Evolutionary conservation across 768 basidiomycete species (phyloP).

Genomic region (Xerocomellus chrysenteron): DNA sequence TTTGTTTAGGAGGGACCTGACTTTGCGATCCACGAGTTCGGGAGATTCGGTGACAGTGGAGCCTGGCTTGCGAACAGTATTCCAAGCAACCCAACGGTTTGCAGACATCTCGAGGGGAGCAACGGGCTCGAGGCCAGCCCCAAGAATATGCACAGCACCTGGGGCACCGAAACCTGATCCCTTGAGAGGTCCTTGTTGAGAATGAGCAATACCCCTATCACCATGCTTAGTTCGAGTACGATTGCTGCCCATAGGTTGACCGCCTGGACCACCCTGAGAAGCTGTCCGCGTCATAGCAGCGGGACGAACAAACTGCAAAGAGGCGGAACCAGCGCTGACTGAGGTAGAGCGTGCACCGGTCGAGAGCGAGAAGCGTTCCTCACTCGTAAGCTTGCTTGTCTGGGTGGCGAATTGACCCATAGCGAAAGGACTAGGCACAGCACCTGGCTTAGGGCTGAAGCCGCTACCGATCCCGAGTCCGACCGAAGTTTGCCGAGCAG

Average conservation of each 20-base stretch:
- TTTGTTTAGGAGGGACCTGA: constrained; percentile 90
- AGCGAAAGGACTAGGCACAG: constrained; percentile 33
- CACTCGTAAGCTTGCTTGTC: constrained; percentile 59
- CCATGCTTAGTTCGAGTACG: constrained; percentile 83
- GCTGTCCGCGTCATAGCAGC: constrained; percentile 62
- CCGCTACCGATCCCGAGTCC: constrained; percentile 42
- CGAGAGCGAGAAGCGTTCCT: constrained; percentile 59
- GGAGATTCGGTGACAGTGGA: constrained; percentile 62
- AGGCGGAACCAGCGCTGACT: constrained; percentile 47
- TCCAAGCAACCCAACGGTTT: constrained; percentile 74
- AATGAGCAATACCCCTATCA: constrained; percentile 55
- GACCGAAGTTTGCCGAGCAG: constrained; percentile 48
- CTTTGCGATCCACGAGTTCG: constrained; percentile 89
- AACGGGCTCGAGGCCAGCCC: constrained; percentile 56
- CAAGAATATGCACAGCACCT: constrained; percentile 31
- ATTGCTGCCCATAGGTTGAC: constrained; percentile 46
- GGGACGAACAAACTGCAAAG: constrained; percentile 54
- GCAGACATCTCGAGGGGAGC: constrained; percentile 75
- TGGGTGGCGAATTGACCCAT: constrained; percentile 71
- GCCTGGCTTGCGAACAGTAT: constrained; percentile 42
- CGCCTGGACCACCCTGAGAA: constrained; percentile 61
- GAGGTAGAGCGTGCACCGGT: constrained; percentile 52
- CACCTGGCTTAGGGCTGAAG: constrained; percentile 32
- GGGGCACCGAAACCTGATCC: constrained; percentile 33
- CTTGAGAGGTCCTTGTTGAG: constrained; percentile 35